Evolutionary conservation across 208 protist genomes (phyloP), one percentile per base, ranked within the genome.

Genomic region (Acanthamoeba culbertsoni): DNA sequence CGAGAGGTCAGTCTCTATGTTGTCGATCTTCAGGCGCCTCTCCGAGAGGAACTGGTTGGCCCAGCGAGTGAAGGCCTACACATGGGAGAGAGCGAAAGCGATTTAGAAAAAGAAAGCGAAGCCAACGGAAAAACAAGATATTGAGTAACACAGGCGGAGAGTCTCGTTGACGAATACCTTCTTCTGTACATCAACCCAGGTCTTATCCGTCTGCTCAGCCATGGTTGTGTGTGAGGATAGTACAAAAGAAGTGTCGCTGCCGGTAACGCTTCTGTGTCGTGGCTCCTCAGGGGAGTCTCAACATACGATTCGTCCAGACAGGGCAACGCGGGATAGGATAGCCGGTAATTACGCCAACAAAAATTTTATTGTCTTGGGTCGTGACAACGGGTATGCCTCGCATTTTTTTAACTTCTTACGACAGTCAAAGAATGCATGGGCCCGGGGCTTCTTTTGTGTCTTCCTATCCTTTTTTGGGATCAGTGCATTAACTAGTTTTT

Each of bases 171-270:
- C 82, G 23, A 5, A n/a, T n/a, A 93, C 88, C 88, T 93, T 93
- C 62, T 93, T 75, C 88, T 93, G 88, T n/a, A 93, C 88, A 62
- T 93, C 88, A 45, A 93, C 88, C 88, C 88, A 93, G 43, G 88
- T 93, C 68, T 63, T 93, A 28, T 93, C 88, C 8, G 16, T 77
- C 40, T 92, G 55, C 35, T 92, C 88, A 23, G 43, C 45, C 84
- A 91, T 91, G 84, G 42, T 55, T 6, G n/a, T 90, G 48, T 42
- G n/a, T 91, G 4, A 14, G 23, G 33, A 31, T 48, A 91, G 45
- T 46, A 55, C 42, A 71, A 28, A 91, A 91, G 84, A 71, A 71
- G 84, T n/a, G n/a, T n/a, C n/a, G n/a, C n/a, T n/a, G n/a, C n/a
- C n/a, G n/a, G n/a, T n/a, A n/a, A n/a, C n/a, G 0, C 55, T 16